These are phyloP conservation scores for Globisporangium recalcitrans DNA, from an alignment of 352 stramenopile species.

Conservation along the genomic window DNA sequence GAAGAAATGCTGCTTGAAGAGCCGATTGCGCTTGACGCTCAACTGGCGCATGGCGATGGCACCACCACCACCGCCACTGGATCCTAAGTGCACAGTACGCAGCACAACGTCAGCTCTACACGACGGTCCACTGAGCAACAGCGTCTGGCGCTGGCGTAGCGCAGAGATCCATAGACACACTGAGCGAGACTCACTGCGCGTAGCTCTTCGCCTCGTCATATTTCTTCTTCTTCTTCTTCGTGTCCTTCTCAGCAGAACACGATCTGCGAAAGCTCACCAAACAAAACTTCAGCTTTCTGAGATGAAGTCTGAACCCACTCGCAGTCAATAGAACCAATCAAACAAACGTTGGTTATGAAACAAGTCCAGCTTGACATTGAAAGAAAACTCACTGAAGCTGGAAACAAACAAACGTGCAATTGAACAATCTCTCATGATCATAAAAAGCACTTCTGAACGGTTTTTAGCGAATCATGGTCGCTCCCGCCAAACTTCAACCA, in stretches of 20 bases:
- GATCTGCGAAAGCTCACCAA: background rate
- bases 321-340: too few relatives aligned
- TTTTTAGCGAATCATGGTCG: background rate
- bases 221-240: background rate
- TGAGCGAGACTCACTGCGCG: background rate
- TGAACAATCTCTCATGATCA: background rate
- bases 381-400: too few relatives aligned
- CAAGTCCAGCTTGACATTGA: too few relatives aligned
- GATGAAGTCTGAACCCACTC: too few relatives aligned
- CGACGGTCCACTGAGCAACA: background rate
- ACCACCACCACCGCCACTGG: background rate
- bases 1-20: slow-evolving; percentile 10
- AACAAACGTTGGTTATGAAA: too few relatives aligned
- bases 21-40: slow-evolving; percentile 1
- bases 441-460: too few relatives aligned
- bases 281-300: background rate
- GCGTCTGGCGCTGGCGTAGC: background rate
- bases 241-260: background rate
- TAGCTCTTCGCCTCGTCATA: background rate
- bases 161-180: background rate
- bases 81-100: background rate
- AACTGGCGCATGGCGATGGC: background rate
- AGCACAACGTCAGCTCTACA: background rate
- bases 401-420: background rate
- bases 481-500: background rate